Evolutionary conservation across 139 green algal genomes (phyloP), one percentile per base, ranked within the genome.

Genomic region (Chlamydomonas schloesseri): DNA sequence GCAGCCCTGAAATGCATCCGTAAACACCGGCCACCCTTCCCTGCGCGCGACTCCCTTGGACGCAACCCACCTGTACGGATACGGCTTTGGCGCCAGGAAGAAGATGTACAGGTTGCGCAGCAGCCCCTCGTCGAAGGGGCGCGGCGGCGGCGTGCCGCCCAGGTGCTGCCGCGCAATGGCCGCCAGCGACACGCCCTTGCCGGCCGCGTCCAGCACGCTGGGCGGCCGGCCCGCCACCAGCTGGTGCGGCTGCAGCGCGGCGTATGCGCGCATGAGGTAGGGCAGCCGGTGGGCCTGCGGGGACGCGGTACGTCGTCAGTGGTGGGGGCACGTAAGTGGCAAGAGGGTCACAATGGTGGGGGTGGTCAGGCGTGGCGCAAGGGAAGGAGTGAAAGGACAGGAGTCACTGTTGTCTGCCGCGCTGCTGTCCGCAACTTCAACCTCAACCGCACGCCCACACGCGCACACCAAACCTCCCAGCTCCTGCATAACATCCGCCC

Each of bases 81-180:
- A 69, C 1, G 80, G 80, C 57, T 86, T 86, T 0, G 68, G 80
- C 2, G 50, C 80, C 50, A 78, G 46, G 47, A 86, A 78, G 68
- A 86, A 86, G 23, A 71, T 28, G 67, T 23, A 18, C 47, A 86
- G 69, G 50, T 86, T 86, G 64, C 31, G 24, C 18, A 3, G 4
- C 34, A 85, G 37, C 14, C 80, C 80, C 67, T 69, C 68, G 11
- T 77, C 67, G 68, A 86, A 86, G 47, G 80, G 80, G 13, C 67
- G 67, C 14, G 80, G 80, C 8, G 68, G 80, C 21, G 31, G 15
- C 68, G 18, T 33, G 24, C 80, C 80, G 29, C 33, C 31, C 68
- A 50, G 71, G 67, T 69, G 50, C 14, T 57, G 50, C n/a, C 50
- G 31, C 13, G 46, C 36, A 23, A 84, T 33, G 1, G 33, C 5